Percentiles rank a stretch among this genome's conserved stretches.
phyloP scores from a whole-genome alignment of 257 asterid genomes.

The Nicotiana undulata region DNA sequence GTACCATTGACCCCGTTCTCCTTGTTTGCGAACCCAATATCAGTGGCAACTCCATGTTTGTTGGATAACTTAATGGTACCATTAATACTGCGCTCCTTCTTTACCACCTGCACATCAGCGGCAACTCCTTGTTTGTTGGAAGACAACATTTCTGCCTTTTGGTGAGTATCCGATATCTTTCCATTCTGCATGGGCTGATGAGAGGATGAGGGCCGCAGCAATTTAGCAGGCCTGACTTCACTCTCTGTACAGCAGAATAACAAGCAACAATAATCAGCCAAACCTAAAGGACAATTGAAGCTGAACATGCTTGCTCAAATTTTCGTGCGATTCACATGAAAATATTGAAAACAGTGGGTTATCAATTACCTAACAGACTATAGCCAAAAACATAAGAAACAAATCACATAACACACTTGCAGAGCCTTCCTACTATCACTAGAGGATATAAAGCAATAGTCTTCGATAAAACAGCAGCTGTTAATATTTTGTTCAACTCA shows the following conservation, averaged over 20 bases:
- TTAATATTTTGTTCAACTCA: slow-evolving; percentile 28
- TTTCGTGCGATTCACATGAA: not conserved
- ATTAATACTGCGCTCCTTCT: slow-evolving; percentile 24
- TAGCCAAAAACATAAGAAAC: not conserved
- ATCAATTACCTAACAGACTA: not conserved
- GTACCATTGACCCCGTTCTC: slow-evolving; percentile 35
- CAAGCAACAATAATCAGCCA: slow-evolving; percentile 27
- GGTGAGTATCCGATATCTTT: slow-evolving; percentile 31
- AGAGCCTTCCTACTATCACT: not conserved
- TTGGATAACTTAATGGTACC: slow-evolving; percentile 31
- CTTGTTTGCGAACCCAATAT: slow-evolving; percentile 16
- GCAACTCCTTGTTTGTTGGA: slow-evolving; percentile 24
- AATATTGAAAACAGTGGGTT: not conserved
- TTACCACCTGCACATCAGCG: slow-evolving; percentile 14
- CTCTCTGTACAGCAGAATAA: slow-evolving; percentile 40
- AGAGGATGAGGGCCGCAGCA: slow-evolving; percentile 28
- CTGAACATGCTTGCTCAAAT: slow-evolving; percentile 4
- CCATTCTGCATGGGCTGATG: slow-evolving; percentile 44
- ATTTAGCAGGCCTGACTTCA: slow-evolving; percentile 50
- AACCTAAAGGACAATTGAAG: slow-evolving; percentile 8
- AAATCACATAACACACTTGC: not conserved
- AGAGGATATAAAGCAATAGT: not conserved
- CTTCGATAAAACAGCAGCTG: slow-evolving; percentile 5
- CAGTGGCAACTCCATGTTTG: slow-evolving; percentile 22
- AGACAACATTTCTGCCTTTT: slow-evolving; percentile 20